Percentiles rank a stretch among this genome's conserved stretches.
Conservation (phyloP, 345 rosid genomes). For the Salix viminalis region DNA sequence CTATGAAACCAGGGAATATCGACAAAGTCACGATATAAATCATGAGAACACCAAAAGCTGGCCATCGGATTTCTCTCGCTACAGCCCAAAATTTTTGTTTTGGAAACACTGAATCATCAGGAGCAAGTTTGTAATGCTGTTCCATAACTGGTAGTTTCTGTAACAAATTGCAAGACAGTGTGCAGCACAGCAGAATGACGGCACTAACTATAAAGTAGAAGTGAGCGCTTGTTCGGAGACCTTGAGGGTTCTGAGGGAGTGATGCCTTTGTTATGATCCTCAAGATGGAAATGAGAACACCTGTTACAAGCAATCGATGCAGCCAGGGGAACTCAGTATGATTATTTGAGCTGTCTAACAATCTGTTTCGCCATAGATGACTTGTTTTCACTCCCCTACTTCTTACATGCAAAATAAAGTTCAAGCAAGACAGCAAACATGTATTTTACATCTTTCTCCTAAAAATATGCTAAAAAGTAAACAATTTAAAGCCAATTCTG, state of each 20-base stretch:
- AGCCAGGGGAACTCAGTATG: background rate
- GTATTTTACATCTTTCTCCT: background rate
- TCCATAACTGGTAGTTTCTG: slow-evolving; percentile 72
- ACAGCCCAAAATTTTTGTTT: slow-evolving; percentile 41
- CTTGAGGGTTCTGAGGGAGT: slow-evolving; percentile 62
- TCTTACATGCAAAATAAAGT: background rate
- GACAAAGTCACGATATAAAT: slow-evolving; percentile 72
- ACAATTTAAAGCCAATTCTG: background rate
- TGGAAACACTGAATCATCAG: slow-evolving; percentile 23
- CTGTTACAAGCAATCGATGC: slow-evolving; percentile 27
- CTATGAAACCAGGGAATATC: slow-evolving; percentile 81
- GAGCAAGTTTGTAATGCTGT: slow-evolving; percentile 33
- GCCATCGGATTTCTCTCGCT: slow-evolving; percentile 53
- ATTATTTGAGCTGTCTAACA: background rate
- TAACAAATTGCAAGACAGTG: slow-evolving; percentile 54
- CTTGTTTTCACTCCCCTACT: background rate
- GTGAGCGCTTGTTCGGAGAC: slow-evolving; percentile 70
- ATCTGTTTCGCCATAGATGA: background rate
- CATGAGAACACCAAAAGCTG: slow-evolving; percentile 52
- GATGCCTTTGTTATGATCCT: slow-evolving; percentile 84
- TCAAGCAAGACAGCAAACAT: background rate
- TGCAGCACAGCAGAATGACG: slow-evolving; percentile 53
- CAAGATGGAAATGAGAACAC: slow-evolving; percentile 65
- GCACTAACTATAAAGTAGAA: slow-evolving; percentile 73
- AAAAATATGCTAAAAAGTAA: background rate